Evolutionary conservation across 2,329 filamentous ascomycete species (phyloP).

Genomic region (Bipolaris oryzae): DNA sequence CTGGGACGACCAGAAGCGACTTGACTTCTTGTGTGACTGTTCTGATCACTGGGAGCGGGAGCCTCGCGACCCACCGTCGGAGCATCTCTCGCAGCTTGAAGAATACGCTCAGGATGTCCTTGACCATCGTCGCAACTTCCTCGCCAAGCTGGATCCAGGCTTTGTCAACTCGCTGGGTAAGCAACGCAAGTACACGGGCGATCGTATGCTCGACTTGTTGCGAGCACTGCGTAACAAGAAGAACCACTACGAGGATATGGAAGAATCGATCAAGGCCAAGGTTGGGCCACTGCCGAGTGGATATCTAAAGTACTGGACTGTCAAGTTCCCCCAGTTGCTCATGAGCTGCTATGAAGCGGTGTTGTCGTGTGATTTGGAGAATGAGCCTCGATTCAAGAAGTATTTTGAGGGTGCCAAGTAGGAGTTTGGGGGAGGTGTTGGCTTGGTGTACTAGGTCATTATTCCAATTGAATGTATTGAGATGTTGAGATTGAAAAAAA

Average conservation of each 20-base stretch:
- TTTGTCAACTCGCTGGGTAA: slow-evolving; percentile 92
- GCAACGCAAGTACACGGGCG: slow-evolving; percentile 91
- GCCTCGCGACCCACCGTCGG: slow-evolving; percentile 78
- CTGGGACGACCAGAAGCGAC: slow-evolving; percentile 86
- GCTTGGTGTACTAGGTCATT: neutral
- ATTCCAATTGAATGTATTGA: neutral
- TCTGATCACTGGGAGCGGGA: slow-evolving; percentile 97
- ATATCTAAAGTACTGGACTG: slow-evolving; percentile 83
- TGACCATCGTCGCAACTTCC: slow-evolving; percentile 72
- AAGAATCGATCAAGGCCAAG: slow-evolving; percentile 72
- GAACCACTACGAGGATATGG: slow-evolving; percentile 98
- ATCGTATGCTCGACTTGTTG: slow-evolving; percentile 81
- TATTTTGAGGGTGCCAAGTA: slow-evolving; percentile 15
- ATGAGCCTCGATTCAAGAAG: slow-evolving; percentile 14
- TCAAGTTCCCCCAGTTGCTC: slow-evolving; percentile 76
- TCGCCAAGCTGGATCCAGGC: slow-evolving; percentile 73
- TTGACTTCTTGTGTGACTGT: slow-evolving; percentile 93
- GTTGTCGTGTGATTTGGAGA: slow-evolving; percentile 13
- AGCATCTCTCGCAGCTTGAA: slow-evolving; percentile 66
- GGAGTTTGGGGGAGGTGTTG: neutral
- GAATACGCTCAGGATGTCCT: slow-evolving; percentile 54
- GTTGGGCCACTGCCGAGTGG: slow-evolving; percentile 79
- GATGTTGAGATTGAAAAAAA: neutral
- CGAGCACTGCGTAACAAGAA: slow-evolving; percentile 93
- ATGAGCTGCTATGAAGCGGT: slow-evolving; percentile 72